Evolutionary conservation across 306 rosid genomes (phyloP).

Genomic region (Hippophae gyantsensis): DNA sequence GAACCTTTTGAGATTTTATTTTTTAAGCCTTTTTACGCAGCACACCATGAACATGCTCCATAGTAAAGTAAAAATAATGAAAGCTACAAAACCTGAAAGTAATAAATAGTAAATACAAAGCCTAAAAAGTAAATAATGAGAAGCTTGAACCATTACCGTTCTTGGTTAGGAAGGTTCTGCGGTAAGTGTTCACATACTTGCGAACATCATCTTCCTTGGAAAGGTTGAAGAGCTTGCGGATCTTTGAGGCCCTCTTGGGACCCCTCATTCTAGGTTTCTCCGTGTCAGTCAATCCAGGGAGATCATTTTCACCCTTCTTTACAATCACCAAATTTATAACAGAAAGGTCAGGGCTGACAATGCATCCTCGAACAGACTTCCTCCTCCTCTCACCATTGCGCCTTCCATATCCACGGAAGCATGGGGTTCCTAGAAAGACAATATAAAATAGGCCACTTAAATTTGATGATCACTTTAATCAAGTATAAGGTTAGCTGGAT

Average conservation of each 20-base stretch:
- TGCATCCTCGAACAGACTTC: conserved; percentile 58
- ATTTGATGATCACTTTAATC: too few species aligned
- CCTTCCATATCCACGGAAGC: conserved; percentile 61
- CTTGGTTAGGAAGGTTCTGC: conserved; percentile 37
- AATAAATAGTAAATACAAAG: not conserved
- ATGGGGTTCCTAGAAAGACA: conserved; percentile 41
- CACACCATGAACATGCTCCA: too few species aligned
- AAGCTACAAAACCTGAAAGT: too few species aligned
- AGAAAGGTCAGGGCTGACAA: conserved; percentile 54
- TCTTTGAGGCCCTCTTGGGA: conserved; percentile 62
- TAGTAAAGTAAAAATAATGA: too few species aligned
- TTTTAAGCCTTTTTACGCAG: too few species aligned
- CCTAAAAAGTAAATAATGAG: too few species aligned
- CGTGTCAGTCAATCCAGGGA: conserved; percentile 54
- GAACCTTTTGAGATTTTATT: too few species aligned
- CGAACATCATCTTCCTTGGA: conserved; percentile 59
- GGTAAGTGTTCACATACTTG: conserved; percentile 57
- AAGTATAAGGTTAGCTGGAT: too few species aligned
- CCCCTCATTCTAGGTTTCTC: conserved; percentile 64
- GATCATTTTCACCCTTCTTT: conserved; percentile 53
- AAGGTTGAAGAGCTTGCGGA: conserved; percentile 49
- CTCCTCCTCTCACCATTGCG: conserved; percentile 54
- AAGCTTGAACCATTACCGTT: conserved; percentile 16
- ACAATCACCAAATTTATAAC: conserved; percentile 56
- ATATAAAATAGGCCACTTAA: not conserved